These are phyloP conservation scores for Pichia paraexigua DNA, from an alignment of 805 yeast genomes.

Conservation along the genomic window DNA sequence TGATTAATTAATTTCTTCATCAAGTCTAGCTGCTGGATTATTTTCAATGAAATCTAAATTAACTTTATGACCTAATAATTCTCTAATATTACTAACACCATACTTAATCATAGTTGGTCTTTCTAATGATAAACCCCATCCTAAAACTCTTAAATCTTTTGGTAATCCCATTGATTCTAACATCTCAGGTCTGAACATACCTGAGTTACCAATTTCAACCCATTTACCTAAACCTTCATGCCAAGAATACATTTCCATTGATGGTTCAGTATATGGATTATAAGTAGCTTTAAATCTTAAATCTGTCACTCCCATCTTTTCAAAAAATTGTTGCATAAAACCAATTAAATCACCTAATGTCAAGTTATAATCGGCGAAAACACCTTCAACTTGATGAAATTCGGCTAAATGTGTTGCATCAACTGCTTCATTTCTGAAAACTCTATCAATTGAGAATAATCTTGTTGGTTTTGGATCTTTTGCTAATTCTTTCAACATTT, in stretches of 20 bases:
- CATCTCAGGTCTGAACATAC: conserved; percentile 99
- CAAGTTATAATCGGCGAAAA: conserved; percentile 89
- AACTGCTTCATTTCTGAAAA: conserved; percentile 98
- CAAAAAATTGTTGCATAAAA: conserved; percentile 95
- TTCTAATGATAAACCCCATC: conserved; percentile 96
- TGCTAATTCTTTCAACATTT: conserved; percentile 82
- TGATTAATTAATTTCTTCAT: conserved; percentile 48
- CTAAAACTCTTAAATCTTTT: conserved; percentile 84
- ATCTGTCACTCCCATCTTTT: conserved; percentile 93
- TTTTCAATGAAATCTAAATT: conserved; percentile 87
- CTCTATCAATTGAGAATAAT: conserved; percentile 93
- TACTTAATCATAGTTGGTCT: conserved; percentile 99
- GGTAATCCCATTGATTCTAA: conserved; percentile 97
- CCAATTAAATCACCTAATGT: conserved; percentile 96
- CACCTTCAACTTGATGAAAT: conserved; percentile 99
- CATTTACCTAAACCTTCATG: conserved; percentile 91
- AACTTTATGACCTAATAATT: conserved; percentile 94
- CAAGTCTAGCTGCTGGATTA: conserved; percentile 97
- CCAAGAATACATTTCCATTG: conserved; percentile 95
- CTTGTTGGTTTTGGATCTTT: conserved; percentile 82
- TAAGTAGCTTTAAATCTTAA: conserved; percentile 97
- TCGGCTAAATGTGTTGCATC: conserved; percentile 99
- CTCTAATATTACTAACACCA: conserved; percentile 92
- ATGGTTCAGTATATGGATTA: conserved; percentile 98
- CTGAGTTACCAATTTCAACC: conserved; percentile 99